These are phyloP conservation scores for Oryza meridionalis DNA, from an alignment of 176 grass and related monocot species.

Conservation along the genomic window DNA sequence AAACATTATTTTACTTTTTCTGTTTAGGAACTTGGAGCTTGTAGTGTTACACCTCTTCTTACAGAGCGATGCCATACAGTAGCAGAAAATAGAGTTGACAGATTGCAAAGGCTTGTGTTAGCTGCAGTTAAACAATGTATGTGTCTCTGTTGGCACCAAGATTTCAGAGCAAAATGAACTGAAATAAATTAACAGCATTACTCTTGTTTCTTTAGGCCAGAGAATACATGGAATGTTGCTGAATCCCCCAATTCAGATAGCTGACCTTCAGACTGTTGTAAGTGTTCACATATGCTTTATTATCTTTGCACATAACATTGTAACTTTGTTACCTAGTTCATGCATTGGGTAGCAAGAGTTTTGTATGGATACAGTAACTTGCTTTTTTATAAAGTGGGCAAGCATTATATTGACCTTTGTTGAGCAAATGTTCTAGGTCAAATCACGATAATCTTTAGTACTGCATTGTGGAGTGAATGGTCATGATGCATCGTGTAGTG, in stretches of 20 bases:
- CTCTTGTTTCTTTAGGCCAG: conserved; percentile 67
- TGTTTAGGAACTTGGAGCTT: conserved; percentile 90
- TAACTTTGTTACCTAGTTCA: neutral
- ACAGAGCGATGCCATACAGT: conserved; percentile 78
- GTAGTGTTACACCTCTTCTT: conserved; percentile 84
- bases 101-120: conserved; percentile 80
- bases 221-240: conserved; percentile 84
- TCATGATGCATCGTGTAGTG: neutral
- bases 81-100: conserved; percentile 87
- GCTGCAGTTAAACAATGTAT: conserved; percentile 98
- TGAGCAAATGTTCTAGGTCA: neutral
- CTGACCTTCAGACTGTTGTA: conserved; percentile 63
- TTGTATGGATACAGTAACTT: neutral
- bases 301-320: neutral
- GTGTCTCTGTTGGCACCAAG: neutral
- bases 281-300: conserved; percentile 42
- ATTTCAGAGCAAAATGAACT: neutral
- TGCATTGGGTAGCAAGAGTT: neutral
- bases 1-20: neutral
- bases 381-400: conserved; percentile 3
- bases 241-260: conserved; percentile 71
- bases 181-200: conserved; percentile 30
- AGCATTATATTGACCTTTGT: neutral
- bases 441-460: neutral
- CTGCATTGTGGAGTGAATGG: neutral